These are phyloP conservation scores for Bassia scoparia DNA, from an alignment of 148 eudicot genomes.

Conservation along the genomic window DNA sequence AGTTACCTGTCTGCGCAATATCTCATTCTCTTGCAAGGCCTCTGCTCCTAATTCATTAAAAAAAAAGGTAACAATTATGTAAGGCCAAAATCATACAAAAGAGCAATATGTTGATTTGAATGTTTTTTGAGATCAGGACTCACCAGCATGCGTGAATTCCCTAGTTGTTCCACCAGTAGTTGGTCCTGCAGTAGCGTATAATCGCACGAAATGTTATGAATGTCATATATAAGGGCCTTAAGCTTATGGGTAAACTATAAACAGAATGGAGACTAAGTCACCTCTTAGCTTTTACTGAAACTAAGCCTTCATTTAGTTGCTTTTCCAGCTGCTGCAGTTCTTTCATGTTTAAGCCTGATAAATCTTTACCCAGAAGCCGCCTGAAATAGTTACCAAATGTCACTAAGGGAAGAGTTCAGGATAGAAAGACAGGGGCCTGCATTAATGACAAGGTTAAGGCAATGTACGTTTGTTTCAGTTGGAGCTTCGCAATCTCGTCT, in stretches of 20 bases:
- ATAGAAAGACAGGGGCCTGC: background rate
- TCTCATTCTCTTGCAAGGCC: slow-evolving; percentile 64
- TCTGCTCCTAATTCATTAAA: slow-evolving; percentile 46
- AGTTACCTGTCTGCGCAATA: slow-evolving; percentile 62
- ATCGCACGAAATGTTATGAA: background rate
- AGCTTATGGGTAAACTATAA: background rate
- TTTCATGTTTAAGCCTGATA: slow-evolving; percentile 44
- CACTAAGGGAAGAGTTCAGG: background rate
- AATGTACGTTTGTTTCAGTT: slow-evolving; percentile 44
- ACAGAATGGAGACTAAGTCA: slow-evolving; percentile 8
- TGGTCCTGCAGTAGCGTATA: slow-evolving; percentile 48
- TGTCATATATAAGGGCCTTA: background rate
- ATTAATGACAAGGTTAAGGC: background rate
- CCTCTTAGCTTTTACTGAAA: slow-evolving; percentile 71
- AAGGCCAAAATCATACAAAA: background rate
- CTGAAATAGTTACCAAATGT: slow-evolving; percentile 32
- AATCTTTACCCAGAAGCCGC: slow-evolving; percentile 66
- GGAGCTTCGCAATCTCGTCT: slow-evolving; percentile 47
- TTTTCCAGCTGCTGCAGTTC: slow-evolving; percentile 63
- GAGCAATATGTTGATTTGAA: background rate
- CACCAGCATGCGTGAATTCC: slow-evolving; percentile 52
- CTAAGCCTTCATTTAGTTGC: slow-evolving; percentile 55
- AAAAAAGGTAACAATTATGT: background rate
- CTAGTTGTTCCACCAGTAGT: slow-evolving; percentile 53
- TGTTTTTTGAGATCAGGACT: background rate